These are phyloP conservation scores for Alternaria solani DNA, from an alignment of 2,329 filamentous ascomycete genomes.

Conservation along the genomic window DNA sequence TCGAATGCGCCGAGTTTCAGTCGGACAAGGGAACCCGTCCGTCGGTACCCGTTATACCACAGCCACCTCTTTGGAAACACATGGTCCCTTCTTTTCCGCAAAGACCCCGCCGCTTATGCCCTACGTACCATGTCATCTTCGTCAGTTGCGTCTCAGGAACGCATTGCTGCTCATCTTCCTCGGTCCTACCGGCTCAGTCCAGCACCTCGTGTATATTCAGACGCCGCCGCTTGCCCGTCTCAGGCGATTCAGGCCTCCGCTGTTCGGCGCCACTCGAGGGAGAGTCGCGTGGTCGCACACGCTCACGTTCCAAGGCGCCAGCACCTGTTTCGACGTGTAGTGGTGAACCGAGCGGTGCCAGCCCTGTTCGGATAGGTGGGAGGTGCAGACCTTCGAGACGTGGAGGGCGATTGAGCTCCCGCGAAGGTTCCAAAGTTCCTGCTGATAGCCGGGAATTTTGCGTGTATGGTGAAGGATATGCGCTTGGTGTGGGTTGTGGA, in stretches of 20 bases:
- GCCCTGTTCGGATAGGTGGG: slow-evolving; percentile 47
- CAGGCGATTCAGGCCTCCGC: slow-evolving; percentile 41
- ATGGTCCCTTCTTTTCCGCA: slow-evolving; percentile 1
- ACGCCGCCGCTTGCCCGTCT: slow-evolving; percentile 45
- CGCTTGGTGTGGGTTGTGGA: slow-evolving; percentile 29
- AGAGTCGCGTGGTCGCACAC: slow-evolving; percentile 41
- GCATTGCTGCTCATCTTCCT: slow-evolving; percentile 7
- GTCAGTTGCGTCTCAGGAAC: neutral
- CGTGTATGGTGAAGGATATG: slow-evolving; percentile 43
- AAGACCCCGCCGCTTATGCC: neutral
- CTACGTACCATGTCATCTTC: neutral
- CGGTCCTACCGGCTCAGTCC: slow-evolving; percentile 28
- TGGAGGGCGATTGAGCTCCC: slow-evolving; percentile 32
- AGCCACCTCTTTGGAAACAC: slow-evolving; percentile 1
- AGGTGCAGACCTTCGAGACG: slow-evolving; percentile 47
- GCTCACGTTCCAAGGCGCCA: slow-evolving; percentile 27
- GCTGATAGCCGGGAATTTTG: slow-evolving; percentile 36
- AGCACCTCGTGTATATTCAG: slow-evolving; percentile 50
- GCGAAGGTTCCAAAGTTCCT: slow-evolving; percentile 39
- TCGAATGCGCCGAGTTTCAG: slow-evolving; percentile 9
- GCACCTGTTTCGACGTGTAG: slow-evolving; percentile 36
- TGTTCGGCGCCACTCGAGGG: slow-evolving; percentile 33
- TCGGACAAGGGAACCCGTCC: slow-evolving; percentile 15
- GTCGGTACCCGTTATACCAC: slow-evolving; percentile 8
- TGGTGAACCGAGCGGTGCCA: slow-evolving; percentile 44